phyloP scores from a whole-genome alignment of 2,329 filamentous ascomycete species.

The Hysterium pulicare region DNA sequence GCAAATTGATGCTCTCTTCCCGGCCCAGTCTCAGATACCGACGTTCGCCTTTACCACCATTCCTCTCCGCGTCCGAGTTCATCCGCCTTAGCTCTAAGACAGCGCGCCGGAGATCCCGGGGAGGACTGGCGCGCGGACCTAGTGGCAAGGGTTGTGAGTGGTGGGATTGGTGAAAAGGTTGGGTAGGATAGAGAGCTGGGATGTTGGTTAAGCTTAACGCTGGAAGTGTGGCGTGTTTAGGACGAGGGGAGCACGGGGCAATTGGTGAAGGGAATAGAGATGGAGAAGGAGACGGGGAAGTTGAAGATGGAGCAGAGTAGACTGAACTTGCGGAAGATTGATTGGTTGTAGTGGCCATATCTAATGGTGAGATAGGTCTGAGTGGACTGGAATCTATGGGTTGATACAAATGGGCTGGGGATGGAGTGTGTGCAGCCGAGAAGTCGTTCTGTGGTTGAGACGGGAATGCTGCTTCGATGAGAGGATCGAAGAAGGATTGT shows the following conservation, averaged over 20 bases:
- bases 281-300: constrained; percentile 11
- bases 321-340: constrained; percentile 17
- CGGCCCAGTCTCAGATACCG: constrained; percentile 41
- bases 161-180: background rate
- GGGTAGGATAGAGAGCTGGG: constrained; percentile 17
- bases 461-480: constrained; percentile 20
- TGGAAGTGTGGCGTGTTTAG: constrained; percentile 18
- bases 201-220: constrained; percentile 17
- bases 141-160: constrained; percentile 4
- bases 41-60: constrained; percentile 25
- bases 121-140: constrained; percentile 34
- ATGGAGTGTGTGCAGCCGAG: too few relatives aligned
- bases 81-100: constrained; percentile 41
- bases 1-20: constrained; percentile 28
- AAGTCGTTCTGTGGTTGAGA: constrained; percentile 5
- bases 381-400: too few relatives aligned
- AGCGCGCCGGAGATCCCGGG: constrained; percentile 36
- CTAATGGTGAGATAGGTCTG: too few relatives aligned
- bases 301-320: constrained; percentile 15
- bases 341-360: too few relatives aligned
- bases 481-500: constrained; percentile 17
- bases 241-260: constrained; percentile 22
- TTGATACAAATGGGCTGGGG: too few relatives aligned
- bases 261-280: constrained; percentile 5
- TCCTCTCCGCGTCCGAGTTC: constrained; percentile 39